Evolutionary conservation across 169 alveolate genomes (phyloP), one percentile per base, ranked within the genome.

Genomic region (Neospora caninum): DNA sequence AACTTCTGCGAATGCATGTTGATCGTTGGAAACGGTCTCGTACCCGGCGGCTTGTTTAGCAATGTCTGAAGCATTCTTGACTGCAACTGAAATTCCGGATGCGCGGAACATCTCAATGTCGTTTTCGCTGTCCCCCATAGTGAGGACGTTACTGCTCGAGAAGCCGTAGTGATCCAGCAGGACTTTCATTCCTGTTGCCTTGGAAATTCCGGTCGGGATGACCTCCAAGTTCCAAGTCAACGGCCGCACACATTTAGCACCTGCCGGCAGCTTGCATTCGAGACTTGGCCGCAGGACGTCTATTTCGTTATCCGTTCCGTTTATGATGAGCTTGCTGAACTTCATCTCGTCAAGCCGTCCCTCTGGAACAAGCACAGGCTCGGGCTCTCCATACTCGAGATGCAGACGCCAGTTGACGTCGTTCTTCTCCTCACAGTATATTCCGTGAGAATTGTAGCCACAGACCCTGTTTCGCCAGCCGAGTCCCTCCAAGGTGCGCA

Each of bases 71-170:
- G 98, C 98, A 92, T 96, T 97, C 0, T 84, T 92, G 2, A 96
- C 97, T 25, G 97, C 96, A 41, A 97, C 97, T 13, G 98, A 95
- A 86, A 93, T 54, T 64, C 96, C 96, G 29, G 96, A 92, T 7
- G 95, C 94, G 20, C 69, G 64, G 54, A 97, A 94, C 95, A 97
- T 88, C 91, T 97, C 97, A 27, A 97, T 94, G 88, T 97, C 98
- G 91, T 97, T 97, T 91, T 97, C 98, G 18, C 97, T 97, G 95
- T 97, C 98, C 1, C 98, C 98, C 83, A 97, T 97, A 20, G 96
- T 97, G 34, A 97, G 84, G 58, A 97, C 96, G 38, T 96, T 89
- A 49, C 88, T 82, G 67, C 96, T 95, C 70, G 93, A 84, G 49
- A 97, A 88, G 45, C 92, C 92, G n/a, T 94, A 96, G 45, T 73